Percentiles rank a stretch among this genome's conserved stretches.
These are phyloP conservation scores for Berkeleyomyces rouxiae DNA, from an alignment of 2,329 filamentous ascomycete genomes.

Conservation along the genomic window DNA sequence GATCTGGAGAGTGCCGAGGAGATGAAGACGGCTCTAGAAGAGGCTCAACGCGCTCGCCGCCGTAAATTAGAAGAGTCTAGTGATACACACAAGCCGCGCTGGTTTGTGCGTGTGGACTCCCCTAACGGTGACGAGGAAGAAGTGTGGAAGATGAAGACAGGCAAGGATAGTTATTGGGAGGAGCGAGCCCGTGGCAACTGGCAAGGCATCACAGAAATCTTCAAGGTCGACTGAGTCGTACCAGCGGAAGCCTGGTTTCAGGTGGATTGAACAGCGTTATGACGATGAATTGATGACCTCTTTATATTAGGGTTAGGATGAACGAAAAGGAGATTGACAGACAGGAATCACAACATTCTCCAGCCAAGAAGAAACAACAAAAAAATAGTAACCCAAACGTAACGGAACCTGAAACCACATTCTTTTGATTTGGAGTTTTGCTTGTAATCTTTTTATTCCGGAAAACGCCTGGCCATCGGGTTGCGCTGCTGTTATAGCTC, in stretches of 20 bases:
- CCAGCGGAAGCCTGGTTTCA: background rate
- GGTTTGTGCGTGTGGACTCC: constrained; percentile 59
- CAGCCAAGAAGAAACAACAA: background rate
- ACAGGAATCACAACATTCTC: background rate
- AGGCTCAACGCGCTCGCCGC: constrained; percentile 61
- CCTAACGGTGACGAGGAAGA: constrained; percentile 42
- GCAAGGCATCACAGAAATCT: constrained; percentile 39
- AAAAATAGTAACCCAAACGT: constrained; percentile 1
- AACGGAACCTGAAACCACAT: constrained; percentile 14
- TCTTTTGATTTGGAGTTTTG: constrained; percentile 13
- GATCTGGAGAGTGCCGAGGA: constrained; percentile 70
- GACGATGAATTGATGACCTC: background rate
- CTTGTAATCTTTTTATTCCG: no score
- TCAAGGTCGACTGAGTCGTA: constrained; percentile 18
- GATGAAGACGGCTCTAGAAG: constrained; percentile 70
- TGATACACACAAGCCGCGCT: constrained; percentile 56
- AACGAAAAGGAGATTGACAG: background rate
- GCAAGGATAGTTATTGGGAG: constrained; percentile 90
- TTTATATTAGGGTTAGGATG: background rate
- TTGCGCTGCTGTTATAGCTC: constrained; percentile 6
- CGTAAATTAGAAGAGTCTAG: constrained; percentile 60
- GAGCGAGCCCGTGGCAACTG: constrained; percentile 54
- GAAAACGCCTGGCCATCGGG: constrained; percentile 14
- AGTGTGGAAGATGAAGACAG: constrained; percentile 58
- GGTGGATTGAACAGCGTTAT: background rate